Evolutionary conservation across 805 yeast genomes (phyloP), one percentile per base, ranked within the genome.

Genomic region (Kregervanrija fluxuum): DNA sequence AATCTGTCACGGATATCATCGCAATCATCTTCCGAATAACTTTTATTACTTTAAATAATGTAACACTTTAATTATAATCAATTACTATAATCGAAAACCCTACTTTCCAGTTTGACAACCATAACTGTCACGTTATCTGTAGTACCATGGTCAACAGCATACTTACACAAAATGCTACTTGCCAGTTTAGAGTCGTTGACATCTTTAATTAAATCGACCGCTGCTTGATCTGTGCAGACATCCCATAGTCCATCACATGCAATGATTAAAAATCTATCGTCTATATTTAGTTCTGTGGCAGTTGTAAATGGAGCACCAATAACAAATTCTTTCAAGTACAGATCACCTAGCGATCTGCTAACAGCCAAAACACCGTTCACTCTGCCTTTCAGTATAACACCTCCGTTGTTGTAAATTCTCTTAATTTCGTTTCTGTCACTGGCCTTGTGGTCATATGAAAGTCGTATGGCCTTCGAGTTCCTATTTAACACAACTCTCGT

Each of bases 201-300:
- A 35, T 73, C 71, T 40, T 71, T 68, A 4, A 87, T 82, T 52
- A 82, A 62, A 45, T 82, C 82, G 46, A 93, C 85, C 0, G 98
- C 98, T 45, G 77, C 76, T 51, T 79, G 84, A 60, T 93, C 99
- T 8, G 80, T 72, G 42, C 90, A 74, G 4, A 91, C 97, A 62
- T 91, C 99, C 98, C 98, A 91, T 10, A 91, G 67, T 0, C 99
- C 99, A 64, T 91, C 99, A 62, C 98, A 93, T 0, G 97, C 98
- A 47, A 91, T 67, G 41, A 91, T 89, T 56, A 91, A 62, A 57
- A 86, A 87, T 53, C 84, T 84, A 61, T 90, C 96, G 10, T 67
- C 69, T 1, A 63, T 64, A 17, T 72, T 72, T 30, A 93, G 69
- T 55, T 81, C 88, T 1, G 95, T 88, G 38, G 88, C 79, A 0